phyloP scores from a whole-genome alignment of 208 protist genomes.

The Leptomonas pyrrhocoris region DNA sequence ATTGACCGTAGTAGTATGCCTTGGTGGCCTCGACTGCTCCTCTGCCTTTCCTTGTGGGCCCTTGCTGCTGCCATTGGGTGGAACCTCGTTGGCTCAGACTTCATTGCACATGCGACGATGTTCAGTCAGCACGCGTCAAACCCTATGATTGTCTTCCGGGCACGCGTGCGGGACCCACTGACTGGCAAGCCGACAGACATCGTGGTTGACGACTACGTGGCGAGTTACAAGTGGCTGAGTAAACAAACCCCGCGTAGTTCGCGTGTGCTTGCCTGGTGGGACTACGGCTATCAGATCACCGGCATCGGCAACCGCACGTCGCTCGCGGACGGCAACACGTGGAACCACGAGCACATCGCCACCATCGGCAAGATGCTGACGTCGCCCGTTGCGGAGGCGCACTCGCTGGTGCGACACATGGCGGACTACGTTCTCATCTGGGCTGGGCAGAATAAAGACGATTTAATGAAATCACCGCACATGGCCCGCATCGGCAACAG shows the following conservation, averaged over 20 bases:
- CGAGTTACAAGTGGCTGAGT: constrained; percentile 96
- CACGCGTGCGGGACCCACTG: constrained; percentile 33
- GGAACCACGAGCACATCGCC: constrained; percentile 99
- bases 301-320: constrained; percentile 96
- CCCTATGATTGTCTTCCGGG: constrained; percentile 37
- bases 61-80: not conserved
- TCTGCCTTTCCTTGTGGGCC: constrained; percentile 13
- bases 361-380: constrained; percentile 93
- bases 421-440: constrained; percentile 97
- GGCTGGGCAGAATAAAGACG: constrained; percentile 43
- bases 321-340: constrained; percentile 99
- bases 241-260: constrained; percentile 94
- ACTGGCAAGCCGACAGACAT: constrained; percentile 27
- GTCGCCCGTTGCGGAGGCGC: constrained; percentile 87
- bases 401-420: constrained; percentile 91
- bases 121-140: constrained; percentile 21
- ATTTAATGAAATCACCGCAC: constrained; percentile 68
- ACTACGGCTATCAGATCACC: constrained; percentile 99
- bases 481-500: constrained; percentile 79
- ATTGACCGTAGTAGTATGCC: constrained; percentile 3
- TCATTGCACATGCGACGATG: not conserved
- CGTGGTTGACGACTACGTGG: constrained; percentile 97
- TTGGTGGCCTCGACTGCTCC: not conserved
- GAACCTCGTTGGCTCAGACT: constrained; percentile 6
- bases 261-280: constrained; percentile 97